phyloP scores from a whole-genome alignment of 495 filamentous ascomycete genomes.

The Astrocystis sublimbata region DNA sequence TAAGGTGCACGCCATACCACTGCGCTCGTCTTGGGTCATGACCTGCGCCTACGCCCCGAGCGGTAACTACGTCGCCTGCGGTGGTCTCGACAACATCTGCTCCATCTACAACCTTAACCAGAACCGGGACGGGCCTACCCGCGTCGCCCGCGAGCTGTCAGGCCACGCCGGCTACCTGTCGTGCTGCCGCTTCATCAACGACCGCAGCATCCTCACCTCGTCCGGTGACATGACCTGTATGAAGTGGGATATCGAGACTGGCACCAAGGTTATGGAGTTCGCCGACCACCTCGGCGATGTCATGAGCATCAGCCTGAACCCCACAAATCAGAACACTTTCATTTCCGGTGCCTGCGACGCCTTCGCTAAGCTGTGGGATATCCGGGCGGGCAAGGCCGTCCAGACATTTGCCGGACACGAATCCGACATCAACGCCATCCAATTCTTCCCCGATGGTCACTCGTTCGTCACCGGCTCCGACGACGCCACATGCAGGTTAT shows the following conservation, averaged over 20 bases:
- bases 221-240: slow-evolving; percentile 99
- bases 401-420: slow-evolving; percentile 99
- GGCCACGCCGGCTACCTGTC: slow-evolving; percentile 97
- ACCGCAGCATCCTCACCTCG: slow-evolving; percentile 94
- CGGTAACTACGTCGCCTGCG: slow-evolving; percentile 97
- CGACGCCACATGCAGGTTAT: slow-evolving; percentile 94
- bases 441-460: slow-evolving; percentile 99
- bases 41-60: slow-evolving; percentile 98
- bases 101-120: slow-evolving; percentile 98
- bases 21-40: slow-evolving; percentile 99
- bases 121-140: slow-evolving; percentile 91
- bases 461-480: slow-evolving; percentile 98
- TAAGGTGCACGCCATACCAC: slow-evolving; percentile 98
- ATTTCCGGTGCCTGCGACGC: slow-evolving; percentile 98
- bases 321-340: slow-evolving; percentile 97
- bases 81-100: slow-evolving; percentile 98
- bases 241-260: slow-evolving; percentile 99
- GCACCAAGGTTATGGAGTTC: slow-evolving; percentile 95
- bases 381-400: slow-evolving; percentile 95
- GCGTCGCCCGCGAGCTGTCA: slow-evolving; percentile 93
- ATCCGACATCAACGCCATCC: slow-evolving; percentile 98
- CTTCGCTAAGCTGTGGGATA: slow-evolving; percentile 99
- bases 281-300: slow-evolving; percentile 98
- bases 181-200: slow-evolving; percentile 99
- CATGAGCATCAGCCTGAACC: slow-evolving; percentile 99